These are phyloP conservation scores for Warburgia ugandensis DNA, from an alignment of 164 flowering plant genomes.

Conservation along the genomic window DNA sequence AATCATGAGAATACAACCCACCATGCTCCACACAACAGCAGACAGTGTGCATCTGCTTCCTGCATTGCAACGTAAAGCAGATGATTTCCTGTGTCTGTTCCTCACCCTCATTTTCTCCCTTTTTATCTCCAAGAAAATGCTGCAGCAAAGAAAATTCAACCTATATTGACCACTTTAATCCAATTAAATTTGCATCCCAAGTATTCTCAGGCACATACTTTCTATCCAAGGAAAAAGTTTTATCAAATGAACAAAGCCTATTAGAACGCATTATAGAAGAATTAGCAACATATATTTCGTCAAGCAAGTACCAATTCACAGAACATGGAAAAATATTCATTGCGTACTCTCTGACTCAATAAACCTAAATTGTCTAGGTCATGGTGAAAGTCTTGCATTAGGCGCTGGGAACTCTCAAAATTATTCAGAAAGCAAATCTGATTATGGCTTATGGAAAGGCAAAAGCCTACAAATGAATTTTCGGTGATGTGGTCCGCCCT, in stretches of 20 bases:
- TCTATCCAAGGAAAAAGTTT: neutral
- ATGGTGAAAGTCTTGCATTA: too few relatives aligned
- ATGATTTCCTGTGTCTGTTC: constrained; percentile 83
- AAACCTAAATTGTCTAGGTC: too few relatives aligned
- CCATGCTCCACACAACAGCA: constrained; percentile 50
- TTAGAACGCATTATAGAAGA: neutral
- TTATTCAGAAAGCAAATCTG: too few relatives aligned
- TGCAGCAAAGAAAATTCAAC: constrained; percentile 50
- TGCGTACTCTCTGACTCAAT: too few relatives aligned
- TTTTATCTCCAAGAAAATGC: constrained; percentile 57
- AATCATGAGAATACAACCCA: constrained; percentile 54
- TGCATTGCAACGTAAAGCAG: constrained; percentile 74
- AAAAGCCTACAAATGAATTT: too few relatives aligned
- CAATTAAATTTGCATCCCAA: neutral
- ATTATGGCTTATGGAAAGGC: too few relatives aligned
- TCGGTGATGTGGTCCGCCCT: too few relatives aligned
- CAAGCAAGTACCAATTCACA: too few relatives aligned
- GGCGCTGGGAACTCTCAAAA: too few relatives aligned
- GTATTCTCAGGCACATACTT: neutral
- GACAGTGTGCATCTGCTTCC: constrained; percentile 66
- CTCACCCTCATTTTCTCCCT: constrained; percentile 60
- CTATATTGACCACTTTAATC: constrained; percentile 24
- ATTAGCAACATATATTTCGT: too few relatives aligned
- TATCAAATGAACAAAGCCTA: neutral
- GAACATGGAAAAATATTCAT: too few relatives aligned